Evolutionary conservation across 495 filamentous ascomycete species (phyloP).

Genomic region (Neurospora terricola): DNA sequence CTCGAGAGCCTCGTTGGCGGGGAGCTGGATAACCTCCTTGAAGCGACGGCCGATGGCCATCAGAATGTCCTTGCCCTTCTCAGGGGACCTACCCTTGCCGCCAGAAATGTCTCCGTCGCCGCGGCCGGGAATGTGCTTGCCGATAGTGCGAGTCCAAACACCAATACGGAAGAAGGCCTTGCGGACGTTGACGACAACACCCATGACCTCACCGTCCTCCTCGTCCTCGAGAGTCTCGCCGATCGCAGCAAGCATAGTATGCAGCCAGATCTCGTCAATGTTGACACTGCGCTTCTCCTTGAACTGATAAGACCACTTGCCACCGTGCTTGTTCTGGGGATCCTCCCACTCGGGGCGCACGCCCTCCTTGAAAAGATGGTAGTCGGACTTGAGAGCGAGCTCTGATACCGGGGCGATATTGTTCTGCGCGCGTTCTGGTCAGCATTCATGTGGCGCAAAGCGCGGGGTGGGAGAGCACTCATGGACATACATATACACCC

Average conservation of each 20-base stretch:
- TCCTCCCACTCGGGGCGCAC: constrained; percentile 99
- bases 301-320: constrained; percentile 97
- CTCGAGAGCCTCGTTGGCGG: constrained; percentile 66
- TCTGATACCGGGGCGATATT: constrained; percentile 96
- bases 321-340: constrained; percentile 93
- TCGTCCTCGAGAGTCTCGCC: constrained; percentile 95
- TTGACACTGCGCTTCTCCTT: constrained; percentile 83
- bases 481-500: constrained; percentile 83
- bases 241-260: constrained; percentile 92
- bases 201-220: constrained; percentile 96
- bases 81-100: constrained; percentile 57
- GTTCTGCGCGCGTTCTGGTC: constrained; percentile 51
- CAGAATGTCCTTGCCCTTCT: constrained; percentile 76
- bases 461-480: background rate
- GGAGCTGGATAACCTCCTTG: constrained; percentile 78
- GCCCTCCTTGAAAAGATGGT: constrained; percentile 97
- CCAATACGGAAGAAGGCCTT: constrained; percentile 97
- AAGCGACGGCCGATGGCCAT: constrained; percentile 76
- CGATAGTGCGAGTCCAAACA: constrained; percentile 82
- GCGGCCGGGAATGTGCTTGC: constrained; percentile 66
- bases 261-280: constrained; percentile 94
- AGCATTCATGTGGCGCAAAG: constrained; percentile 6
- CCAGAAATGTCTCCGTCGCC: constrained; percentile 58
- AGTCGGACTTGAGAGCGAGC: constrained; percentile 93
- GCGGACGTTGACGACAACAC: constrained; percentile 96